phyloP scores from a whole-genome alignment of 352 stramenopile genomes.

The Globisporangium acanthophoron region DNA sequence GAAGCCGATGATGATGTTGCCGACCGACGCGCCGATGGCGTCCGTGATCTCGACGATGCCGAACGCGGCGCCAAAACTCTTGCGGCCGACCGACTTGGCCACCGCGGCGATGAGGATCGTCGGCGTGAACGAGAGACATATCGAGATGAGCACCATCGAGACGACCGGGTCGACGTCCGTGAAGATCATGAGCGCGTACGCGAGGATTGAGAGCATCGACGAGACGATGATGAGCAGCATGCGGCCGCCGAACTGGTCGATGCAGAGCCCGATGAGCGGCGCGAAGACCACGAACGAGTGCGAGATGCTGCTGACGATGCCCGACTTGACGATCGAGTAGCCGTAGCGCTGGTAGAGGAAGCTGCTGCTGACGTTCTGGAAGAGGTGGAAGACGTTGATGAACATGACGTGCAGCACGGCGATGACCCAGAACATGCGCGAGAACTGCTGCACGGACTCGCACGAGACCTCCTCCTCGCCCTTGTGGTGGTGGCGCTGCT shows the following conservation, averaged over 20 bases:
- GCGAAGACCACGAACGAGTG: constrained; percentile 83
- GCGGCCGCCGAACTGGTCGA: constrained; percentile 86
- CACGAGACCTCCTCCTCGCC: constrained; percentile 32
- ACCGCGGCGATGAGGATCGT: constrained; percentile 88
- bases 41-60: constrained; percentile 86
- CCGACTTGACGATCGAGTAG: constrained; percentile 83
- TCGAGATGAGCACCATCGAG: constrained; percentile 84
- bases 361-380: constrained; percentile 88
- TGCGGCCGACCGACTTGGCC: constrained; percentile 65
- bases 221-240: constrained; percentile 76
- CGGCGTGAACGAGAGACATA: constrained; percentile 82
- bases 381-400: constrained; percentile 89
- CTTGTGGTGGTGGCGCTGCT: not conserved
- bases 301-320: constrained; percentile 72
- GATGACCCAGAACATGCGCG: constrained; percentile 85
- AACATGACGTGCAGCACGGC: constrained; percentile 84
- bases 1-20: constrained; percentile 84
- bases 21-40: constrained; percentile 71
- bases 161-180: constrained; percentile 67
- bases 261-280: constrained; percentile 82
- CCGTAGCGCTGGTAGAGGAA: constrained; percentile 84
- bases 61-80: constrained; percentile 79
- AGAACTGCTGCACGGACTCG: constrained; percentile 67
- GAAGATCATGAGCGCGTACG: constrained; percentile 85
- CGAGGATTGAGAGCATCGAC: constrained; percentile 63